Evolutionary conservation across 208 protist species (phyloP), one percentile per base, ranked within the genome.

Genomic region (Trypanosoma congolense): DNA sequence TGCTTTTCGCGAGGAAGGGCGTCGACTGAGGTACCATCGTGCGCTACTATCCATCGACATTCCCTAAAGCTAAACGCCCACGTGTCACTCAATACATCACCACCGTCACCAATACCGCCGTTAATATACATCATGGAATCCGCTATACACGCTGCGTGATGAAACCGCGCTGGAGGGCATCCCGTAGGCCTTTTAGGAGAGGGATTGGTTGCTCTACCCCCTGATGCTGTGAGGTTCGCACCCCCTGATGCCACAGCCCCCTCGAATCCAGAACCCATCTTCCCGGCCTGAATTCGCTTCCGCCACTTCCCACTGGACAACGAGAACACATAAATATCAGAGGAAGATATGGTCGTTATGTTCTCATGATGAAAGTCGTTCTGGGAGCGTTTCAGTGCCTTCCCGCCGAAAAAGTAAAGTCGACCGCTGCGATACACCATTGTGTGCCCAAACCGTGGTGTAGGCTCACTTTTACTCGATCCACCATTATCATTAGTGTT

Each of bases 381-480:
- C 28, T 43, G 12, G 28, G 61, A 60, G 12, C 56, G 42, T 41
- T 60, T 68, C 35, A 69, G 46, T 28, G 73, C 72, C 30, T 75
- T 79, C 4, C 85, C 85, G 25, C 85, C 85, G 49, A 77, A 92
- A 19, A 92, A 46, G 61, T 86, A 92, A 28, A 92, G 59, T 5
- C 79, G 62, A 49, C 87, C 73, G 18, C 87, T 73, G 41, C 69
- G 58, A 51, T 85, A 30, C n/a, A 90, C 62, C 56, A 86, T 82
- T 24, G 73, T 80, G 66, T 92, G 85, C 9, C 76, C 85, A 43
- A 81, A 81, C 16, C 80, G 75, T 9, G 78, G 68, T 2, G 67
- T 73, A 0, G 81, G 85, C 31, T 83, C 85, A 53, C 86, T 79
- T 42, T 70, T 82, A 35, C 49, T 65, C 38, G 10, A 6, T 8